Evolutionary conservation across 2,329 filamentous ascomycete genomes (phyloP).

Genomic region (Salinomyces thailandicus): DNA sequence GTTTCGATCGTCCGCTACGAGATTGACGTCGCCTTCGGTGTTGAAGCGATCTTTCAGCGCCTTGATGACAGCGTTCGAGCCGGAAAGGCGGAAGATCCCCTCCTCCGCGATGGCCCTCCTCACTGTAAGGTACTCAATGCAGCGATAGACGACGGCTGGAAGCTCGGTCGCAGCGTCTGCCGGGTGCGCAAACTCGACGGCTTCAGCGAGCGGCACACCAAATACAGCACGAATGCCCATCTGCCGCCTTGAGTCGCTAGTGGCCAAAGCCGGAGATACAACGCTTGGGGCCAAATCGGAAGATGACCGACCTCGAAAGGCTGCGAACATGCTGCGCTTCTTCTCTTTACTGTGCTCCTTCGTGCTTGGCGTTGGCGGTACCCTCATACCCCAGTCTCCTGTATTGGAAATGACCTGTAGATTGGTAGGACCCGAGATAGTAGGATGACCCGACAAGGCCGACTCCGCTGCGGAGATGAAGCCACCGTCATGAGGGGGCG

Average conservation of each 20-base stretch:
- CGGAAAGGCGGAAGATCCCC: constrained; percentile 91
- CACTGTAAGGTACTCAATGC: constrained; percentile 79
- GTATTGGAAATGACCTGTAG: constrained; percentile 73
- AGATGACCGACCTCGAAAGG: constrained; percentile 52
- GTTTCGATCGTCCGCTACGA: constrained; percentile 67
- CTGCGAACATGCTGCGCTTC: constrained; percentile 56
- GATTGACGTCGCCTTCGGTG: constrained; percentile 77
- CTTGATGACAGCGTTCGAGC: constrained; percentile 93
- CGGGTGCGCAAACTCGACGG: constrained; percentile 70
- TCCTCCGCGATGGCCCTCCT: constrained; percentile 78
- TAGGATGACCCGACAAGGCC: constrained; percentile 27
- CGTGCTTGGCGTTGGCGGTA: constrained; percentile 33
- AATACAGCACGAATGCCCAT: constrained; percentile 50
- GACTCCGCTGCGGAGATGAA: constrained; percentile 23
- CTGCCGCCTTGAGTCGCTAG: constrained; percentile 5
- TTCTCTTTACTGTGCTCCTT: constrained; percentile 57
- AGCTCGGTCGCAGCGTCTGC: constrained; percentile 62
- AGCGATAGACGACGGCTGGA: constrained; percentile 88
- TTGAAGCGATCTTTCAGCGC: constrained; percentile 88
- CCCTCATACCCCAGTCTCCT: constrained; percentile 75
- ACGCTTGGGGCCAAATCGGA: constrained; percentile 45
- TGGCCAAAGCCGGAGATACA: constrained; percentile 6
- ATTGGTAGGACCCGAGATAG: constrained; percentile 77
- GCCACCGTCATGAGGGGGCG: constrained; percentile 25
- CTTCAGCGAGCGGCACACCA: constrained; percentile 73